Percentiles rank a stretch among this genome's conserved stretches.
Conservation (phyloP, 345 rosid genomes). For the Camelina laxa region DNA sequence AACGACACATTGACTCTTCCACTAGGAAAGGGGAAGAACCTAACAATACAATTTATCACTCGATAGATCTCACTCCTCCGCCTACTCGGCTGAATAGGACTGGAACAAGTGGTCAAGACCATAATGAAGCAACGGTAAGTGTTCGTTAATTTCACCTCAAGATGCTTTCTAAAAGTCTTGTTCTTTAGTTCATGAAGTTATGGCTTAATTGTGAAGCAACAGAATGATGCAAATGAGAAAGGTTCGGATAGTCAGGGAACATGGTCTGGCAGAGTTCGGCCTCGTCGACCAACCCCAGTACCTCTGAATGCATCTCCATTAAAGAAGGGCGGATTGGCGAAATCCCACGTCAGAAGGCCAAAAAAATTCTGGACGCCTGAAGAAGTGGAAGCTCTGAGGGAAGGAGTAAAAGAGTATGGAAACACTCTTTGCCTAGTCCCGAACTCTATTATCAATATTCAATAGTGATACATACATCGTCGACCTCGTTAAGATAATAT, state of each 20-base stretch:
- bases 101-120: conserved; percentile 10
- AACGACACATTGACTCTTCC: conserved; percentile 27
- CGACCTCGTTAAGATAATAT: conserved; percentile 2
- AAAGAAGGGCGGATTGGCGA: neutral
- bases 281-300: conserved; percentile 20
- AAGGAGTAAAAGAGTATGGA: conserved; percentile 44
- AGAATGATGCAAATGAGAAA: conserved; percentile 34
- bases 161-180: conserved; percentile 3
- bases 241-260: conserved; percentile 30
- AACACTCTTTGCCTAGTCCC: conserved; percentile 2
- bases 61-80: conserved; percentile 32
- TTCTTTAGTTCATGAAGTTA: conserved; percentile 22
- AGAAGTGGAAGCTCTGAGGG: conserved; percentile 44
- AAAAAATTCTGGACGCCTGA: conserved; percentile 40
- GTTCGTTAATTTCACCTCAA: neutral
- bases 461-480: conserved; percentile 1
- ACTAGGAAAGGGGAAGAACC: conserved; percentile 19
- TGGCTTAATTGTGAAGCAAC: conserved; percentile 30
- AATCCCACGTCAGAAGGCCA: conserved; percentile 28
- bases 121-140: conserved; percentile 18
- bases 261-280: conserved; percentile 38
- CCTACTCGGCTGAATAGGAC: conserved; percentile 23
- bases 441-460: conserved; percentile 1
- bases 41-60: conserved; percentile 11
- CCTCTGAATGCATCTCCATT: conserved; percentile 38